A percentile compares a stretch with the other conserved stretches of the same genome.
Conservation (phyloP, 2,329 filamentous ascomycete genomes). For the Aspergillus carbonarius region DNA sequence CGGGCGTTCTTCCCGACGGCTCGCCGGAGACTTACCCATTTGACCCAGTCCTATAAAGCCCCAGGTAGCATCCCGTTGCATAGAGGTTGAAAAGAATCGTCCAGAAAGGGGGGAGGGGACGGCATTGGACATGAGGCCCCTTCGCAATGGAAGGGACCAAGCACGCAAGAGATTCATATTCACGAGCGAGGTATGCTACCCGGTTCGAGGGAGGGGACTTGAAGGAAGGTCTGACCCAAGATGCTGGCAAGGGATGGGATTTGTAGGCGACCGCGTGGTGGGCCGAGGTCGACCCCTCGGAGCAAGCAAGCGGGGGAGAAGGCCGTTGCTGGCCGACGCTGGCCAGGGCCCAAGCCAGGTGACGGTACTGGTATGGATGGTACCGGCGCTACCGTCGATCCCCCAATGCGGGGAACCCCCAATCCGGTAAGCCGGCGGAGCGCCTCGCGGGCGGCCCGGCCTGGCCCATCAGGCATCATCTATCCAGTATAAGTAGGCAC, state of each 20-base stretch:
- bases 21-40: slow-evolving; percentile 52
- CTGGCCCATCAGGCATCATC: not conserved
- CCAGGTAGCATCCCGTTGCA: slow-evolving; percentile 51
- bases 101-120: not conserved
- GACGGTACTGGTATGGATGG: too few species aligned
- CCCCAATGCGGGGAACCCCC: slow-evolving; percentile 20
- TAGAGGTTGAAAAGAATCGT: slow-evolving; percentile 49
- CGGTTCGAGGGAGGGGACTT: not conserved
- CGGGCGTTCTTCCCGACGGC: not conserved
- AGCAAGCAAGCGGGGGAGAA: not conserved
- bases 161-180: slow-evolving; percentile 18
- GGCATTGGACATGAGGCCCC: slow-evolving; percentile 10
- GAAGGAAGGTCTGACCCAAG: not conserved
- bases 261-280: not conserved
- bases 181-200: not conserved
- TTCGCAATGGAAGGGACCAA: slow-evolving; percentile 15
- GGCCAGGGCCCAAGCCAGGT: too few species aligned
- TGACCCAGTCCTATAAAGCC: slow-evolving; percentile 61
- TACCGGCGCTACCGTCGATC: too few species aligned
- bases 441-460: not conserved
- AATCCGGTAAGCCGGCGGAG: slow-evolving; percentile 13
- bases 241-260: not conserved
- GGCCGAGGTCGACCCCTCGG: not conserved
- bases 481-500: not conserved
- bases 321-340: slow-evolving; percentile 16